phyloP scores from a whole-genome alignment of 371 early-diverging fungal genomes.

The Mucor racemosus region DNA sequence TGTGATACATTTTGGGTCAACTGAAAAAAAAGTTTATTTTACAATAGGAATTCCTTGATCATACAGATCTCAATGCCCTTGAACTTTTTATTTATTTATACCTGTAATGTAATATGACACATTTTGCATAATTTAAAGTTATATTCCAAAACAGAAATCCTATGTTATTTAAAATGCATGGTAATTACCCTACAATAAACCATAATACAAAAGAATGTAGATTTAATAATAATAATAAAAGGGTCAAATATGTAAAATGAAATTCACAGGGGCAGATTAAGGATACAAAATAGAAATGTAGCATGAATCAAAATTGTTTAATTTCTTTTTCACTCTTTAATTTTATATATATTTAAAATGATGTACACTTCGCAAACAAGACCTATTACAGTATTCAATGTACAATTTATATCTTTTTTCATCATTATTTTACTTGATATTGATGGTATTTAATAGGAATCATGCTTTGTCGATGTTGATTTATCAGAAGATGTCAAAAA shows the following conservation, averaged over 20 bases:
- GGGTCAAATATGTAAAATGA: slow-evolving; percentile 22
- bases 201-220: slow-evolving; percentile 9
- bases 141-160: not conserved
- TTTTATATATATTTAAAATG: slow-evolving; percentile 6
- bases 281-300: not conserved
- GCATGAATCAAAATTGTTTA: not conserved
- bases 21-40: not conserved
- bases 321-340: slow-evolving; percentile 1
- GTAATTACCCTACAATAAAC: not conserved
- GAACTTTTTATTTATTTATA: not conserved
- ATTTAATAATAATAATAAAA: slow-evolving; percentile 10
- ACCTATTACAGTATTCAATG: slow-evolving; percentile 11
- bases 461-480: slow-evolving; percentile 29
- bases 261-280: slow-evolving; percentile 6
- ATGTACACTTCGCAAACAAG: slow-evolving; percentile 16
- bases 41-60: not conserved
- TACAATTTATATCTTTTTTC: not conserved
- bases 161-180: not conserved
- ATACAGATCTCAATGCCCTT: not conserved
- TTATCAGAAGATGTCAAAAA: slow-evolving; percentile 16
- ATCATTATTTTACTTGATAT: not conserved
- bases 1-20: not conserved
- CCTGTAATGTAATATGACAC: not conserved
- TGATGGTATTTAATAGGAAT: slow-evolving; percentile 11
- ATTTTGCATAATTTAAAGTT: not conserved